Percentiles rank a stretch among this genome's conserved stretches.
Conservation (phyloP, 1,139 yeast species). For the Saccharomyces hybrid region DNA sequence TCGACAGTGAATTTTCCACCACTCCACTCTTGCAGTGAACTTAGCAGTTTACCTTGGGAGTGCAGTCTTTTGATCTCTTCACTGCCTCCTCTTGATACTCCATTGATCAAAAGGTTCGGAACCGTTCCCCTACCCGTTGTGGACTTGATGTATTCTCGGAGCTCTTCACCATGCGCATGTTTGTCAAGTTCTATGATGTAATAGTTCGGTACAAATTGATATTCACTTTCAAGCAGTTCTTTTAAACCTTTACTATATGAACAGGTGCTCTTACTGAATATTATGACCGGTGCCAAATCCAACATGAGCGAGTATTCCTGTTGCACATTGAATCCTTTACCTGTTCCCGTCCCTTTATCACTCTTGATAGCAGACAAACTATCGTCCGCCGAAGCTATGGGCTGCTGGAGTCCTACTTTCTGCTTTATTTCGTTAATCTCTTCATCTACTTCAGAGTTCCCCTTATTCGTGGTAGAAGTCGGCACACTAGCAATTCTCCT, state of each 20-base stretch:
- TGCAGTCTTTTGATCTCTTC: conserved; percentile 71
- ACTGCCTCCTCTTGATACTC: conserved; percentile 62
- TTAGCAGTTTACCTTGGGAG: conserved; percentile 20
- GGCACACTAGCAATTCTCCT: conserved; percentile 3
- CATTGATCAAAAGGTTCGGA: conserved; percentile 62
- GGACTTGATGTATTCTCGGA: conserved; percentile 52
- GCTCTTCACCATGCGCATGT: conserved; percentile 56
- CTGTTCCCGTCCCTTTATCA: conserved; percentile 10
- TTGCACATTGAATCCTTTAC: conserved; percentile 45
- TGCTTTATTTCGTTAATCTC: conserved; percentile 20
- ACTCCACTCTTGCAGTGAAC: conserved; percentile 20
- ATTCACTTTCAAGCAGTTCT: conserved; percentile 52
- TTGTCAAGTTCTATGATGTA: conserved; percentile 73
- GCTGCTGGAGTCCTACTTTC: conserved; percentile 13
- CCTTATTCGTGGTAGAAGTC: conserved; percentile 4
- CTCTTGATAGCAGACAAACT: conserved; percentile 1
- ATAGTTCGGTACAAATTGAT: conserved; percentile 66
- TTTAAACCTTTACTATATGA: conserved; percentile 73
- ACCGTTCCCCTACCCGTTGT: conserved; percentile 60
- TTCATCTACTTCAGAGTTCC: conserved; percentile 7
- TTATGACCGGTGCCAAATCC: conserved; percentile 57
- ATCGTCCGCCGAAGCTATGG: conserved; percentile 2
- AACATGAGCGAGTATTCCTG: conserved; percentile 54
- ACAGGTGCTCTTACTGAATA: conserved; percentile 64
- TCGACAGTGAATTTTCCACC: conserved; percentile 15